Evolutionary conservation across 1,284 basidiomycete genomes (phyloP).

Genomic region (Bondarzewia mesenterica): DNA sequence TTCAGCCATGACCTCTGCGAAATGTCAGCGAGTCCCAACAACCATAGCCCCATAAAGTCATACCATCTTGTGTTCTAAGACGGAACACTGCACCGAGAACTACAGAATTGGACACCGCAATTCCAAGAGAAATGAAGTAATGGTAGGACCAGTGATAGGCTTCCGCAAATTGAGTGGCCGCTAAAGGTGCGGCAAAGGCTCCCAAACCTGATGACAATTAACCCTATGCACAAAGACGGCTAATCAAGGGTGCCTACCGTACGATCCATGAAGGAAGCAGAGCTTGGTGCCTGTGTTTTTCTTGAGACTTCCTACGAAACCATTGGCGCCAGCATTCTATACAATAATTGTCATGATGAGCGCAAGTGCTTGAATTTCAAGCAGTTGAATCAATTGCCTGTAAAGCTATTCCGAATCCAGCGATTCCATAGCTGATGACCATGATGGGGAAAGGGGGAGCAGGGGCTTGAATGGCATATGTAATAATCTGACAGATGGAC

Average conservation of each 20-base stretch:
- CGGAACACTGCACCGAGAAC: conserved; percentile 43
- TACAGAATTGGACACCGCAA: conserved; percentile 39
- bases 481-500: conserved; percentile 36
- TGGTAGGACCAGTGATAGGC: conserved; percentile 46
- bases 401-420: conserved; percentile 52
- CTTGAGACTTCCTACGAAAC: conserved; percentile 39
- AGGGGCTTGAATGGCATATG: conserved; percentile 37
- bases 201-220: conserved; percentile 40
- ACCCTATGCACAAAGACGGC: neutral
- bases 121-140: conserved; percentile 52
- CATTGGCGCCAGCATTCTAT: conserved; percentile 47
- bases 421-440: conserved; percentile 48
- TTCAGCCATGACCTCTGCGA: conserved; percentile 20
- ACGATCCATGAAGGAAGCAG: conserved; percentile 49
- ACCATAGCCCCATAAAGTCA: neutral
- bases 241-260: conserved; percentile 14
- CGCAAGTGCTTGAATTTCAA: neutral
- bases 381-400: conserved; percentile 26
- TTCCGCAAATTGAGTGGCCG: conserved; percentile 61
- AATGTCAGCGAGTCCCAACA: neutral
- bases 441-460: conserved; percentile 64
- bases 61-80: conserved; percentile 42
- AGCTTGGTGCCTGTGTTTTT: conserved; percentile 39
- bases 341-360: neutral
- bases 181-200: conserved; percentile 58